These are phyloP conservation scores for Hemerocallis citrina DNA, from an alignment of 106 monocot species.

Conservation along the genomic window DNA sequence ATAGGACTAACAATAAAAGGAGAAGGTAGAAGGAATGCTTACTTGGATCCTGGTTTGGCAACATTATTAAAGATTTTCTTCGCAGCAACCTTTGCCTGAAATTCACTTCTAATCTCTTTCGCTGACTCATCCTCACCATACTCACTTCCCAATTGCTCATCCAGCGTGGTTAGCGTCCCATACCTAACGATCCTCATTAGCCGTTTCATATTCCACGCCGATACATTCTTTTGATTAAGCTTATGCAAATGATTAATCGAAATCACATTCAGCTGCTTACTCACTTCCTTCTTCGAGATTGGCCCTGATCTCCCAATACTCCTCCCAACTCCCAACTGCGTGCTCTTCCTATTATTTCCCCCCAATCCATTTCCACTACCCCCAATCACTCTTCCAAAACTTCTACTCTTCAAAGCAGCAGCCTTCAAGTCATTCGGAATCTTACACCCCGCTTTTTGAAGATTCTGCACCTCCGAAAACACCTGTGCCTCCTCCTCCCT, in stretches of 20 bases:
- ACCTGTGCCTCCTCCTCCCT: conserved; percentile 52
- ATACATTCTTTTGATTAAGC: conserved; percentile 76
- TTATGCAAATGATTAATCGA: conserved; percentile 55
- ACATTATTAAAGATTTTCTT: conserved; percentile 86
- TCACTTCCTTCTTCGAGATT: conserved; percentile 10
- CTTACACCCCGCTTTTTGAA: conserved; percentile 58
- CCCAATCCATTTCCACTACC: background rate
- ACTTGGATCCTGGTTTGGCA: conserved; percentile 50
- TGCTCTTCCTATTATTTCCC: conserved; percentile 28
- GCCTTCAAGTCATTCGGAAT: conserved; percentile 49
- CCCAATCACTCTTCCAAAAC: conserved; percentile 7
- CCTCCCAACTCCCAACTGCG: conserved; percentile 17
- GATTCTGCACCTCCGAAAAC: conserved; percentile 55
- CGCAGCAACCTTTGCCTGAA: conserved; percentile 70
- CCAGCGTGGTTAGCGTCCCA: conserved; percentile 53
- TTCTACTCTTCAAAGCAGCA: conserved; percentile 22
- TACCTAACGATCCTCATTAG: conserved; percentile 65
- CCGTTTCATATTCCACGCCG: conserved; percentile 91
- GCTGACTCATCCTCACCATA: conserved; percentile 44
- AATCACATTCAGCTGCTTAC: conserved; percentile 37
- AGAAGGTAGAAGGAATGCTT: conserved; percentile 8
- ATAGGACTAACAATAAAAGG: background rate
- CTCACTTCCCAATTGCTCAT: conserved; percentile 34
- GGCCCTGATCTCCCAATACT: conserved; percentile 23
- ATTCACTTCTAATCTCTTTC: conserved; percentile 55